These are phyloP conservation scores for Achlya hypogyna DNA, from an alignment of 352 stramenopile genomes.

Conservation along the genomic window DNA sequence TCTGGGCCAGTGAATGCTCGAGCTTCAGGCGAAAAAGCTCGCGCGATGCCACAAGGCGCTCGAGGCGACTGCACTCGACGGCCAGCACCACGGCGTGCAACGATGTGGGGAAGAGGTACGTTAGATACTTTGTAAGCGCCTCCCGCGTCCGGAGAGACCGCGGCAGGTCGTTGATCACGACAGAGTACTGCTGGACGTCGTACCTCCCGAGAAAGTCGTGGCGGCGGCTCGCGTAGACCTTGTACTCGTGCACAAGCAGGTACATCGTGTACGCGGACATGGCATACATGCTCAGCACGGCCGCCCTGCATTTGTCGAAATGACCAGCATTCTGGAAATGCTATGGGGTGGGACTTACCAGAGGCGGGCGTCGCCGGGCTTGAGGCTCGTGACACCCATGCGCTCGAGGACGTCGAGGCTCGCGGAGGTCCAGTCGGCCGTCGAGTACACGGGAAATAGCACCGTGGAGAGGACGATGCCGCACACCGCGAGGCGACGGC, in stretches of 20 bases:
- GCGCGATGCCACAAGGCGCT: constrained; percentile 60
- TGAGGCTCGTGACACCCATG: not conserved
- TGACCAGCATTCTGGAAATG: not conserved
- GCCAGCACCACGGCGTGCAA: constrained; percentile 65
- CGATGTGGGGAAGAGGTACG: constrained; percentile 58
- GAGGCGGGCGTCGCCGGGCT: not conserved
- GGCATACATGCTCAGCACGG: constrained; percentile 56
- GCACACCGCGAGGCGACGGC: constrained; percentile 52
- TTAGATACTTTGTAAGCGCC: constrained; percentile 66
- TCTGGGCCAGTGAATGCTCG: constrained; percentile 50
- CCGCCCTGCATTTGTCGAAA: not conserved
- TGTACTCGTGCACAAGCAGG: constrained; percentile 55
- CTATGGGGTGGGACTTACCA: not conserved
- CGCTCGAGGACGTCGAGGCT: not conserved
- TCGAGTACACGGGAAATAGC: constrained; percentile 67
- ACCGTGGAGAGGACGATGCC: constrained; percentile 39
- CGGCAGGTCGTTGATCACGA: constrained; percentile 68
- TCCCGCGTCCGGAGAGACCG: constrained; percentile 61
- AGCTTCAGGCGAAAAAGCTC: constrained; percentile 59
- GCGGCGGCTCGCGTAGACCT: constrained; percentile 57
- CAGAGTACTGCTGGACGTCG: constrained; percentile 60
- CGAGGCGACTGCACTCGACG: constrained; percentile 60
- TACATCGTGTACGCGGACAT: constrained; percentile 49
- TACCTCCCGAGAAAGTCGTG: constrained; percentile 68
- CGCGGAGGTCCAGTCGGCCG: constrained; percentile 22